Conservation (phyloP, 768 basidiomycete species). For the Termitomyces sp. region DNA sequence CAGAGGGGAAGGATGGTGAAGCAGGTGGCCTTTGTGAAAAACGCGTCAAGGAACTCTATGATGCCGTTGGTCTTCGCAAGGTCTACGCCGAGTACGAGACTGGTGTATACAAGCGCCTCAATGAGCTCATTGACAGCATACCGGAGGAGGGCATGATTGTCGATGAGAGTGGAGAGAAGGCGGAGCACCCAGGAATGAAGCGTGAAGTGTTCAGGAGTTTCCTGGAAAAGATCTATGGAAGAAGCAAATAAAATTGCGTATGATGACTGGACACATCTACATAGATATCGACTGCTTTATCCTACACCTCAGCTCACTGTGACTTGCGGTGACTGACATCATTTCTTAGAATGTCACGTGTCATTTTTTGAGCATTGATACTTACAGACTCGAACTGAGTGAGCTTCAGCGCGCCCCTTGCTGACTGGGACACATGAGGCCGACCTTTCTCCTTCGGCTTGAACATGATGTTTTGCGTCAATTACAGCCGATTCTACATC, state of each 20-base stretch:
- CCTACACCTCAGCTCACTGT: too few relatives aligned
- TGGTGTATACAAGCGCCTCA: conserved; percentile 61
- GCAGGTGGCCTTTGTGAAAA: conserved; percentile 47
- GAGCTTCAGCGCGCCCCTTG: background rate
- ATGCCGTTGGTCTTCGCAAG: conserved; percentile 59
- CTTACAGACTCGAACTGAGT: too few relatives aligned
- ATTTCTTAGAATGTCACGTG: background rate
- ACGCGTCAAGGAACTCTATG: conserved; percentile 58
- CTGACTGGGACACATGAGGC: background rate
- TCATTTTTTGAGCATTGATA: background rate
- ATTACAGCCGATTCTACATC: background rate
- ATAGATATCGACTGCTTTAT: background rate
- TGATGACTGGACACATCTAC: background rate
- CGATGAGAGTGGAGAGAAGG: conserved; percentile 25
- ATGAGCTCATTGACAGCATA: conserved; percentile 65
- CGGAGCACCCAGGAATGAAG: conserved; percentile 35
- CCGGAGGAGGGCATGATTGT: conserved; percentile 46
- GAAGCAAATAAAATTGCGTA: conserved; percentile 51
- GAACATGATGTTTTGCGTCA: background rate
- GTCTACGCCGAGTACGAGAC: conserved; percentile 81
- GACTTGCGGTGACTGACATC: too few relatives aligned
- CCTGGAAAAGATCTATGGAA: conserved; percentile 80
- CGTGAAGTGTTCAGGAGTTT: conserved; percentile 80
- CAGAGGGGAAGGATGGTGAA: conserved; percentile 25
- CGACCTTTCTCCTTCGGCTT: background rate